Conservation (phyloP, 2,329 filamentous ascomycete species). For the Cryoendolithus antarcticus region DNA sequence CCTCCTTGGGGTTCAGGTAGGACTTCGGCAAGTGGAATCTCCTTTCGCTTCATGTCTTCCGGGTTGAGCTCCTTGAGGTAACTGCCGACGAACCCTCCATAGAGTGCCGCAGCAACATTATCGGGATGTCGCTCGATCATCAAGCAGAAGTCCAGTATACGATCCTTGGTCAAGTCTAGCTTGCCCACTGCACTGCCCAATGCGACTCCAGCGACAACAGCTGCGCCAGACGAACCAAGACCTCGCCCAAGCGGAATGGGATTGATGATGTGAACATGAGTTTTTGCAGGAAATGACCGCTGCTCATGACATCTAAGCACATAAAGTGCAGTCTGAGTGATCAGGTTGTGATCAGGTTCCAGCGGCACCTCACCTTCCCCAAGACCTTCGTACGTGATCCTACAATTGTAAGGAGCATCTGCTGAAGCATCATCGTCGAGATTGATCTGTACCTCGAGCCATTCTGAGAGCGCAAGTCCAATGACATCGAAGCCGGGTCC, state of each 20-base stretch:
- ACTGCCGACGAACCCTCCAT: constrained; percentile 91
- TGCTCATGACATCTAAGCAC: constrained; percentile 86
- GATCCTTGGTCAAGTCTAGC: constrained; percentile 62
- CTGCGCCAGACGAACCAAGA: constrained; percentile 87
- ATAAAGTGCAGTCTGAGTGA: constrained; percentile 88
- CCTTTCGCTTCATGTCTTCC: constrained; percentile 77
- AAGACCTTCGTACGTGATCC: constrained; percentile 78
- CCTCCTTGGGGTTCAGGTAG: constrained; percentile 82
- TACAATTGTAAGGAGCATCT: constrained; percentile 63
- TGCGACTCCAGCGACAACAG: constrained; percentile 93
- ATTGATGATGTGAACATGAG: constrained; percentile 89
- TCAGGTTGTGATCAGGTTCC: constrained; percentile 75
- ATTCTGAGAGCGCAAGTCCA: constrained; percentile 83
- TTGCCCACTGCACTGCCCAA: constrained; percentile 80
- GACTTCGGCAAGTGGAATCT: constrained; percentile 90
- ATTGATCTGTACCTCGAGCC: constrained; percentile 78
- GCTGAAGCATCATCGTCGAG: constrained; percentile 50
- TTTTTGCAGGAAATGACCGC: constrained; percentile 70
- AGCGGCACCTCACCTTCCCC: constrained; percentile 69
- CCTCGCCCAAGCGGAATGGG: constrained; percentile 87
- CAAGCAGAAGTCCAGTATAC: constrained; percentile 87
- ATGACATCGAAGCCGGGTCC: constrained; percentile 97
- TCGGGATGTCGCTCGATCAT: constrained; percentile 94
- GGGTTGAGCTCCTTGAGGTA: constrained; percentile 87
- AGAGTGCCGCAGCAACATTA: constrained; percentile 88